Base-by-base conservation (phyloP, 805 yeast species). In the Kodamaea kaohsiungensis region DNA sequence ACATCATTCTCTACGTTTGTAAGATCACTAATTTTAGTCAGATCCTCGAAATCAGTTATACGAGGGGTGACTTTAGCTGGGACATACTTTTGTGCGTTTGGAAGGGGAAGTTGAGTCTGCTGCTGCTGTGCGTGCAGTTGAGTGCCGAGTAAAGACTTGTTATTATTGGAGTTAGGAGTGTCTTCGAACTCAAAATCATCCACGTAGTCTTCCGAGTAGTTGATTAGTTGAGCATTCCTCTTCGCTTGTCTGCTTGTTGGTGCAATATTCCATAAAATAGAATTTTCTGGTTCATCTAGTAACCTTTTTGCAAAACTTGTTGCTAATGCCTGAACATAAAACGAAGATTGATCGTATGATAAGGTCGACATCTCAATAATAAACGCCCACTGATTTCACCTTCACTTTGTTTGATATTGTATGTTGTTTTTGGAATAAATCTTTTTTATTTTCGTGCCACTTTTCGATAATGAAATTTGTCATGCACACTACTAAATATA, bases 231-330 rank as follows among this genome's bases (percentile, higher is more conserved):
- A 9, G 89, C 85, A 43, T 78, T 72, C 61, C 97, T 77, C 67
- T 90, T 91, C 35, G 91, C 86, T 30, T 87, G 80, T 59, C 98
- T 80, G 2, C 91, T 83, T 1, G 90, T 89, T 19, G 88, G 86
- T 1, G 91, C 87, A 1, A 90, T 81, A 38, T 66, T 72, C 33
- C 87, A 79, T 60, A 86, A 82, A 33, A 92, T 71, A 1, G 96
- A 84, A 35, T 91, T 89, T 54, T 86, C 84, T 35, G 85, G 87
- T 57, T 87, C 85, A 57, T 89, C 82, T 2, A 65, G 57, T 42
- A 91, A 77, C 58, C 98, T 76, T 51, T 88, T 82, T 40, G 84
- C 78, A 59, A 89, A 82, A 30, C 92, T 87, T 0, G 96, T 86
- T 17, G 90, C 77, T 53, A 88, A 76, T 0, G 93, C 96, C 74